Evolutionary conservation across 768 basidiomycete genomes (phyloP), one percentile per base, ranked within the genome.

Genomic region (Hysterangium stoloniferum): DNA sequence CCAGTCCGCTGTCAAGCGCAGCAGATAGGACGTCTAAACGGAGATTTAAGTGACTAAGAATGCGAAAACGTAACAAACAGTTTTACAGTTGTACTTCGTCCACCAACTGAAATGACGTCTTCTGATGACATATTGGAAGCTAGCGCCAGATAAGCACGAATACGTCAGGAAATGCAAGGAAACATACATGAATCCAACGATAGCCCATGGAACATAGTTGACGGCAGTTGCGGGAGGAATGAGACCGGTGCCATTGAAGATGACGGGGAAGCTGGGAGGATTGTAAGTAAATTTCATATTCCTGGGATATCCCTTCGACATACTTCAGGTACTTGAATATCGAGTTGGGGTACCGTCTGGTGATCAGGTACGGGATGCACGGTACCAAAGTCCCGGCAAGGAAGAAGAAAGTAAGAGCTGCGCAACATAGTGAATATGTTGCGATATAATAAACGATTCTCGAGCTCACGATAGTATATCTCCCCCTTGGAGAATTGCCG

Each of bases 221-320:
- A 91, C 74, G 3, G 88, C 84, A 0, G 82, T 86, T 11, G 88
- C 88, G 6, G 89, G 88, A 1, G 91, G 91, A 41, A 93, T 86
- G 48, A 68, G 66, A 19, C 69, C 66, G 4, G 82, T 75, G 2
- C 86, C 89, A 49, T 66, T 66, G 41, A 75, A 59, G 5, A 71
- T 52, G 24, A 73, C 53, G n/a, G n/a, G n/a, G n/a, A n/a, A n/a
- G n/a, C n/a, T n/a, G n/a, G n/a, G n/a, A n/a, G n/a, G n/a, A n/a
- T n/a, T n/a, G n/a, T n/a, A n/a, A n/a, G n/a, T n/a, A n/a, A n/a
- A n/a, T n/a, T n/a, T n/a, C n/a, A n/a, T n/a, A n/a, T n/a, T n/a
- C n/a, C n/a, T n/a, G n/a, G n/a, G n/a, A n/a, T n/a, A n/a, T n/a
- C n/a, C n/a, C n/a, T n/a, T n/a, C 2, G 8, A 34, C 53, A 6